Evolutionary conservation across 192 early-diverging fungal species (phyloP).

Genomic region (Chytriomyces sp.): DNA sequence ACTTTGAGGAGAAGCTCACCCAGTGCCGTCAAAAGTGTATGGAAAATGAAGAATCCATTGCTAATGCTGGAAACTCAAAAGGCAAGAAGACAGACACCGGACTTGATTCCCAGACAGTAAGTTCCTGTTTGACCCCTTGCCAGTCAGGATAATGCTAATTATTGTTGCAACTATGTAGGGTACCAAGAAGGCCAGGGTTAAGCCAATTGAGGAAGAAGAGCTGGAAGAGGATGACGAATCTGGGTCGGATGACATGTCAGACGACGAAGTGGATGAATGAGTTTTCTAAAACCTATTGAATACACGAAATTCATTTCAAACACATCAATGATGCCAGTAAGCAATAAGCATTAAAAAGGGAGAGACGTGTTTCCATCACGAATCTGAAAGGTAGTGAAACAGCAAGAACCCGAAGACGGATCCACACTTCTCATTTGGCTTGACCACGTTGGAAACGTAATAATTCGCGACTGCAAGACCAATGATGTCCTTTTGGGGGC

Average conservation of each 20-base stretch:
- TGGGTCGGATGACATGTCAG: neutral
- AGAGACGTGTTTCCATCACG: neutral
- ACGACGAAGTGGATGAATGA: constrained; percentile 5
- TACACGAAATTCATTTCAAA: neutral
- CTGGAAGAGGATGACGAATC: neutral
- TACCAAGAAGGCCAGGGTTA: too few species aligned
- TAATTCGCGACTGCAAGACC: constrained; percentile 11
- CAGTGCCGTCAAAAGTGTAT: constrained; percentile 69
- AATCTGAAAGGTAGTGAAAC: constrained; percentile 4
- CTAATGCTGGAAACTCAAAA: constrained; percentile 6
- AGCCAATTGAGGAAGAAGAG: constrained; percentile 16
- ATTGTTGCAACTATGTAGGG: too few species aligned
- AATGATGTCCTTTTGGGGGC: neutral
- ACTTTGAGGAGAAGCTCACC: constrained; percentile 79
- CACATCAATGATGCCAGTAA: neutral
- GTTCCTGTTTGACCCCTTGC: too few species aligned
- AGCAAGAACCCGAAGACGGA: constrained; percentile 23
- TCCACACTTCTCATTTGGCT: neutral
- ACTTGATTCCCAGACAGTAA: neutral
- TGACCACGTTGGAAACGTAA: constrained; percentile 28
- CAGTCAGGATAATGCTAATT: too few species aligned
- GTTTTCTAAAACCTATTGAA: neutral
- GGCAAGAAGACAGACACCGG: neutral
- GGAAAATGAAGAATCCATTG: constrained; percentile 57
- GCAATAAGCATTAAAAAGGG: too few species aligned